Evolutionary conservation across 495 filamentous ascomycete species (phyloP), one percentile per base, ranked within the genome.

Genomic region (Annulohypoxylon bovei): DNA sequence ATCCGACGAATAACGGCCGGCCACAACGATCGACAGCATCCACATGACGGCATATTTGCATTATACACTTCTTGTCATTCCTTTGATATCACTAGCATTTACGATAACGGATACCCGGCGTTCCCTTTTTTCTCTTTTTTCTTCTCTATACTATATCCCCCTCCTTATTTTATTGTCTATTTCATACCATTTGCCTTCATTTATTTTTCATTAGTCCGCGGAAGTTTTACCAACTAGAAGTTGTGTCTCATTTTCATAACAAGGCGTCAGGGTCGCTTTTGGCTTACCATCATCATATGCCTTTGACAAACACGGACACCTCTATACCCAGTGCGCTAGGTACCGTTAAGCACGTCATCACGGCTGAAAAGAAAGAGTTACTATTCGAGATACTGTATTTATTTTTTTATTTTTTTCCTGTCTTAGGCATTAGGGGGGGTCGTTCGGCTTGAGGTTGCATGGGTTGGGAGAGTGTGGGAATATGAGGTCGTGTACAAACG

Each of bases 301-400:
- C 50, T 39, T 50, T 62, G 71, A 74, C 62, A 53, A 58, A 54
- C 67, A 72, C 72, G 74, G 72, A 33, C 63, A 71, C 72, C 74
- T 75, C 70, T 71, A 76, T 76, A 76, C 74, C 74, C 74, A 76
- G 74, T 76, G 74, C 74, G 74, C 66, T 68, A 72, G 74, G 74
- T 72, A 59, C 66, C 74, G 74, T 72, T 39, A 11, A 64, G 47
- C 53, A 58, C 27, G 66, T 69, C 69, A 62, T 76, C 25, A 42
- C 55, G 68, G 68, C 65, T 64, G 62, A 68, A 65, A 62, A 61
- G 16, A 46, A 54, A 55, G 53, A 49, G 56, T 62, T 62, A 11
- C 46, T 62, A 62, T 70, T 39, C 42, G 57, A 59, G 61, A 62
- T 22, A 50, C n/a, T 60, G n/a, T 65, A 14, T 50, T 55, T 69